These are phyloP conservation scores for grape (Vitis vinifera) DNA, from an alignment of 164 flowering plant species.

Conservation along the genomic window DNA sequence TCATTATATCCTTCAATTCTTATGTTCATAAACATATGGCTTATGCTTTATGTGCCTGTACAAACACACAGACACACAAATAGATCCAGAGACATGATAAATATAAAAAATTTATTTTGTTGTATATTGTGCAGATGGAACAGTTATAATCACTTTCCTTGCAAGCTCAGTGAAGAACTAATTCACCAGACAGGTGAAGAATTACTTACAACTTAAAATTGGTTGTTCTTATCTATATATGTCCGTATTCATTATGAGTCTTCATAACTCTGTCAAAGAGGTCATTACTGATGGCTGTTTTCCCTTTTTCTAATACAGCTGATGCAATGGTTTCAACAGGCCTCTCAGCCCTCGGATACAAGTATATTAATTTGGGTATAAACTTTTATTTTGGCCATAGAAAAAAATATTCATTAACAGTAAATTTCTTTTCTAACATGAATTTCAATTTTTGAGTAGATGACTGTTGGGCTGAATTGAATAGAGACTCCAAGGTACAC, in stretches of 20 bases:
- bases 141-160: not conserved
- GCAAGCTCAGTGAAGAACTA: not conserved
- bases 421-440: not conserved
- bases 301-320: not conserved
- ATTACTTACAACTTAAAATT: not conserved
- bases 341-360: constrained; percentile 1
- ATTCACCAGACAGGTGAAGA: not conserved
- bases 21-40: too few relatives aligned
- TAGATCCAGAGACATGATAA: too few relatives aligned
- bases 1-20: too few relatives aligned
- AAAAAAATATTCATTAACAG: not conserved
- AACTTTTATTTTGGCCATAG: not conserved
- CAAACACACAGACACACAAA: too few relatives aligned
- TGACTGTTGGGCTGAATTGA: constrained; percentile 9
- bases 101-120: too few relatives aligned
- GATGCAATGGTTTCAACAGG: not conserved
- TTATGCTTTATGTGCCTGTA: too few relatives aligned
- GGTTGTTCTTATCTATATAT: not conserved
- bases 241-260: not conserved
- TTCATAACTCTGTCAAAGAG: not conserved
- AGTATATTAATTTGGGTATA: constrained; percentile 6
- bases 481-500: constrained; percentile 5
- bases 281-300: not conserved
- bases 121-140: not conserved
- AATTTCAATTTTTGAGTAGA: not conserved